Evolutionary conservation across 345 rosid species (phyloP).

Genomic region (Physaria fendleri): DNA sequence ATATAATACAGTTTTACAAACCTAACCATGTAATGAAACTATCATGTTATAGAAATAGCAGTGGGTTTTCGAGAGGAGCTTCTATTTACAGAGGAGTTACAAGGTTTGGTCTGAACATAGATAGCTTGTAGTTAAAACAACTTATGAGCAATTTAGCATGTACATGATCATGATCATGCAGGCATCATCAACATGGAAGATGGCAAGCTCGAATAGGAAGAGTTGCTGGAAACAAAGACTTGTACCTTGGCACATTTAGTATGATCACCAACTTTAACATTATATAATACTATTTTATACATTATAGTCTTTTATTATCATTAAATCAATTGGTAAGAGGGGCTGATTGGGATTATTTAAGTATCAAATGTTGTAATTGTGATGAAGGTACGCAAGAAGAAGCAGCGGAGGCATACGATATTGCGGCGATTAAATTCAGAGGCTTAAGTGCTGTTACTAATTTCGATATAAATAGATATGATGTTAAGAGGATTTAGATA

Average conservation of each 20-base stretch:
- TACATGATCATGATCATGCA: constrained; percentile 6
- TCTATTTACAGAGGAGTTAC: constrained; percentile 92
- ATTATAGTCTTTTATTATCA: too few relatives aligned
- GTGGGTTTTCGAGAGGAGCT: constrained; percentile 94
- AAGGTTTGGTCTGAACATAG: constrained; percentile 35
- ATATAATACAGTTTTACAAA: too few relatives aligned
- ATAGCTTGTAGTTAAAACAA: neutral
- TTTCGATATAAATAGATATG: constrained; percentile 76
- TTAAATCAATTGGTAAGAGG: too few relatives aligned
- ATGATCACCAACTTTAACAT: constrained; percentile 23
- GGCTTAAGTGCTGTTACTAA: constrained; percentile 76
- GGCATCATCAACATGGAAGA: constrained; percentile 92
- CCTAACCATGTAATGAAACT: neutral
- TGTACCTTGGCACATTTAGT: constrained; percentile 94
- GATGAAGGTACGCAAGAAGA: constrained; percentile 73
- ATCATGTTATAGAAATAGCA: constrained; percentile 53
- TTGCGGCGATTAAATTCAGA: constrained; percentile 84
- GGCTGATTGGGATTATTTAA: too few relatives aligned
- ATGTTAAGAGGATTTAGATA: too few relatives aligned
- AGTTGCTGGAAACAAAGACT: constrained; percentile 92
- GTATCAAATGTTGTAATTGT: neutral
- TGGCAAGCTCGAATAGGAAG: constrained; percentile 96
- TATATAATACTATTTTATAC: neutral
- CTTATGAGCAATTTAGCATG: neutral
- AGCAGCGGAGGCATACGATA: constrained; percentile 92